Percentiles rank a stretch among this genome's conserved stretches.
Conservation (phyloP, 257 asterid species). For the Nicotiana obtusifolia region DNA sequence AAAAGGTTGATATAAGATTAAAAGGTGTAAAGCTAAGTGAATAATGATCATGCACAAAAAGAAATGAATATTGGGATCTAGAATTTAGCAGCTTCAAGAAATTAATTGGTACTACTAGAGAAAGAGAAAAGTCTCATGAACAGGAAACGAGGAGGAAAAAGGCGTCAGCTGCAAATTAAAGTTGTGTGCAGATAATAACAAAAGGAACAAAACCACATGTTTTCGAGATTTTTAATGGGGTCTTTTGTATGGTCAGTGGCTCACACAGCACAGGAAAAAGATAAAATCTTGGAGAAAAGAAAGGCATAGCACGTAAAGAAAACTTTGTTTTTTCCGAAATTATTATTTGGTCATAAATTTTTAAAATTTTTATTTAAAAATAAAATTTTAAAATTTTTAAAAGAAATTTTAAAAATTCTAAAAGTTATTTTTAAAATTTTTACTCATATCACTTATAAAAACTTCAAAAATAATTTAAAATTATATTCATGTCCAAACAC, state of each 20-base stretch:
- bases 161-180: not conserved
- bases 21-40: conserved; percentile 12
- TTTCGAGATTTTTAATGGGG: conserved; percentile 20
- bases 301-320: too few relatives aligned
- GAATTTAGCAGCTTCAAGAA: conserved; percentile 13
- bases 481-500: too few relatives aligned
- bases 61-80: conserved; percentile 17
- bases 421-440: too few relatives aligned
- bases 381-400: too few relatives aligned
- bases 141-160: conserved; percentile 1
- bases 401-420: too few relatives aligned
- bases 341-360: too few relatives aligned
- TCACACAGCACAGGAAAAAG: conserved; percentile 7
- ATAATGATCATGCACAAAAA: conserved; percentile 10
- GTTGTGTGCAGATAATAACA: conserved; percentile 21
- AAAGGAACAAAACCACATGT: conserved; percentile 25
- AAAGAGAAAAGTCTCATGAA: conserved; percentile 1
- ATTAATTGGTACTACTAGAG: not conserved
- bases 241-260: conserved; percentile 17
- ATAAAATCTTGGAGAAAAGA: not conserved
- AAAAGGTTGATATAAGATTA: conserved; percentile 4
- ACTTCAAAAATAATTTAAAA: too few relatives aligned
- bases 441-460: too few relatives aligned
- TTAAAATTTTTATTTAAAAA: too few relatives aligned
- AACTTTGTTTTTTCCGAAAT: too few relatives aligned